These are phyloP conservation scores for Coelastrella sp. DNA, from an alignment of 139 green algal species.

Conservation along the genomic window DNA sequence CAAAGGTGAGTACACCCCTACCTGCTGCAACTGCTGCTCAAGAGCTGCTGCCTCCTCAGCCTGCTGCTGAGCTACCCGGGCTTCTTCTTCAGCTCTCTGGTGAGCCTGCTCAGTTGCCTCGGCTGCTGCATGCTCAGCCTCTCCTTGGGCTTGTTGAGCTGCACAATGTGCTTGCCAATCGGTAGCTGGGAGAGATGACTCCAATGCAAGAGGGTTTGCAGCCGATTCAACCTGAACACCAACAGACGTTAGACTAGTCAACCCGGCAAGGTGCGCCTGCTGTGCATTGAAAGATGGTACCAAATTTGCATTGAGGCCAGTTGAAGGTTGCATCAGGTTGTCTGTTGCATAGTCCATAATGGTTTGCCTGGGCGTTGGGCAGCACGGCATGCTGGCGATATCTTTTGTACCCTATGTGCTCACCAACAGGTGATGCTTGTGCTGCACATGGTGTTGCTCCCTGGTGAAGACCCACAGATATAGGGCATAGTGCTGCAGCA, in stretches of 20 bases:
- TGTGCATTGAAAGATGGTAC: no score
- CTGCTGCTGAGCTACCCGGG: neutral
- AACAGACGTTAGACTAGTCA: no score
- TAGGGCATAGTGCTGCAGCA: constrained; percentile 45
- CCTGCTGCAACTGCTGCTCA: constrained; percentile 27
- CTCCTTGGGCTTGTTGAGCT: constrained; percentile 3
- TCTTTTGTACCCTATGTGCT: neutral
- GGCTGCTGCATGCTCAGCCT: constrained; percentile 10
- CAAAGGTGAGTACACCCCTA: neutral
- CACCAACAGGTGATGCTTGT: constrained; percentile 28
- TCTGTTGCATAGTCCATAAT: no score
- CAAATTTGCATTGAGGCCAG: neutral
- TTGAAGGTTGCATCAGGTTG: no score
- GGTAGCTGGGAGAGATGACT: neutral
- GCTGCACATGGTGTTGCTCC: constrained; percentile 24
- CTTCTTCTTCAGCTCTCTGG: neutral
- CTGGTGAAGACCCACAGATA: neutral
- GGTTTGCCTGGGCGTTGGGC: no score
- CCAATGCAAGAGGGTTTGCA: constrained; percentile 5
- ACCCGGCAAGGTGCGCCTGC: no score
- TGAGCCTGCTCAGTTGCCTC: constrained; percentile 11
- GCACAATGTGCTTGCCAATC: constrained; percentile 44
- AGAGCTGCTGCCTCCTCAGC: constrained; percentile 23
- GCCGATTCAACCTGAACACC: constrained; percentile 34
- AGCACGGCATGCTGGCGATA: no score